phyloP scores from a whole-genome alignment of 2,329 filamentous ascomycete species.

The Hypoxylon sp. region DNA sequence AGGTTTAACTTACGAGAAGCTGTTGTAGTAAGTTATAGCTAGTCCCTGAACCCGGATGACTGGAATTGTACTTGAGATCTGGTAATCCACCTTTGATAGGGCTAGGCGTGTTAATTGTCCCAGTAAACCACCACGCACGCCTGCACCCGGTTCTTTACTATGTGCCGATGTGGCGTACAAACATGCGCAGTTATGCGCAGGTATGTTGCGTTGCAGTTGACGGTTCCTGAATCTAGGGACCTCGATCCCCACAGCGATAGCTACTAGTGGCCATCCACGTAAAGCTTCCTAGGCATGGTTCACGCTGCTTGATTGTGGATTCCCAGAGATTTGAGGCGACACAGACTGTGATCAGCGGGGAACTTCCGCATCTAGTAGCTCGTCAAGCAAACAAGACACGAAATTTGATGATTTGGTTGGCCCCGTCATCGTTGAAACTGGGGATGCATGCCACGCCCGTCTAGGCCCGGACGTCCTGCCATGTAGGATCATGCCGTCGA shows the following conservation, averaged over 20 bases:
- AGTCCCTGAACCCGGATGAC: constrained; percentile 20
- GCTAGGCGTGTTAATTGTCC: constrained; percentile 38
- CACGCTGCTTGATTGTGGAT: constrained; percentile 17
- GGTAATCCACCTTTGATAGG: constrained; percentile 29
- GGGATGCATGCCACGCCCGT: constrained; percentile 35
- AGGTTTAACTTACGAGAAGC: not conserved
- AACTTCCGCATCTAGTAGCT: constrained; percentile 40
- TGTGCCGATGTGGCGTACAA: constrained; percentile 43
- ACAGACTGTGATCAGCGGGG: constrained; percentile 33
- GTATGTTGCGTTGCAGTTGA: constrained; percentile 24
- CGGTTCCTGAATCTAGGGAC: constrained; percentile 43
- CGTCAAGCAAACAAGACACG: constrained; percentile 35
- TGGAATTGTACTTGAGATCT: constrained; percentile 23
- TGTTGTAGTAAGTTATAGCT: constrained; percentile 42
- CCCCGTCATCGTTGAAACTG: constrained; percentile 40
- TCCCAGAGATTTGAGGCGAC: constrained; percentile 39
- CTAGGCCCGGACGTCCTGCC: constrained; percentile 40
- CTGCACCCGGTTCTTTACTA: constrained; percentile 43
- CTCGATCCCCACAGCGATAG: constrained; percentile 34
- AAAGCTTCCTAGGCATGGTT: constrained; percentile 21
- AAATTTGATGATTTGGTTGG: constrained; percentile 34
- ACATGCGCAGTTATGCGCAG: constrained; percentile 28
- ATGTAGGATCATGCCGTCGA: constrained; percentile 34
- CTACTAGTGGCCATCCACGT: constrained; percentile 15
- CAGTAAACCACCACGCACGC: constrained; percentile 41